These are phyloP conservation scores for Thelonectria blattea DNA, from an alignment of 2,329 filamentous ascomycete species.

Conservation along the genomic window DNA sequence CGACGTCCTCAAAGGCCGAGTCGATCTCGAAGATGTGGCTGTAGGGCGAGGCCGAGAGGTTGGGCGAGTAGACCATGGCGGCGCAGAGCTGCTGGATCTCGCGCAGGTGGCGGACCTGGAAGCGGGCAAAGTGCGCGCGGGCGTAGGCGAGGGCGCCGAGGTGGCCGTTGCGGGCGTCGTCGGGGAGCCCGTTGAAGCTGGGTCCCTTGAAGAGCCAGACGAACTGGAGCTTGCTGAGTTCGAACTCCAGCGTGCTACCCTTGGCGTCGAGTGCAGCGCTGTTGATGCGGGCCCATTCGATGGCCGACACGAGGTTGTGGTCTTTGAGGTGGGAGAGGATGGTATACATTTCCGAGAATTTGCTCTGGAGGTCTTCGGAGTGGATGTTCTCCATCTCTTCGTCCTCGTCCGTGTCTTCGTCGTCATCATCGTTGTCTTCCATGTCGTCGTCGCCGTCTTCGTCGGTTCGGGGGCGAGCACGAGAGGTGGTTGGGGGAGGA, in stretches of 20 bases:
- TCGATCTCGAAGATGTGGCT: slow-evolving; percentile 75
- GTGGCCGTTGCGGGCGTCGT: slow-evolving; percentile 61
- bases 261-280: slow-evolving; percentile 74
- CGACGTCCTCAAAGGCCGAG: slow-evolving; percentile 81
- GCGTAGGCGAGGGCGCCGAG: slow-evolving; percentile 78
- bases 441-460: slow-evolving; percentile 44
- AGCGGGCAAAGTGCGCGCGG: slow-evolving; percentile 72
- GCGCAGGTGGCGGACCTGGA: slow-evolving; percentile 74
- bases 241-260: slow-evolving; percentile 94
- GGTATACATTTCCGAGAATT: slow-evolving; percentile 89
- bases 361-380: slow-evolving; percentile 68
- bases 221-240: slow-evolving; percentile 88
- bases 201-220: slow-evolving; percentile 82
- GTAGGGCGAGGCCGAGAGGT: slow-evolving; percentile 81
- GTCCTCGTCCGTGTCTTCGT: slow-evolving; percentile 39
- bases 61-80: slow-evolving; percentile 79
- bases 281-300: slow-evolving; percentile 81
- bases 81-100: slow-evolving; percentile 84
- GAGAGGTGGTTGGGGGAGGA: slow-evolving; percentile 33
- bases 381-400: slow-evolving; percentile 37
- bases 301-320: slow-evolving; percentile 80
- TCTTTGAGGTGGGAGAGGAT: slow-evolving; percentile 81
- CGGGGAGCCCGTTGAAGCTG: slow-evolving; percentile 59
- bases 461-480: slow-evolving; percentile 33
- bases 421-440: slow-evolving; percentile 34